Percentiles rank a stretch among this genome's conserved stretches.
These are phyloP conservation scores for Pythium folliculosum DNA, from an alignment of 352 stramenopile genomes.

Conservation along the genomic window DNA sequence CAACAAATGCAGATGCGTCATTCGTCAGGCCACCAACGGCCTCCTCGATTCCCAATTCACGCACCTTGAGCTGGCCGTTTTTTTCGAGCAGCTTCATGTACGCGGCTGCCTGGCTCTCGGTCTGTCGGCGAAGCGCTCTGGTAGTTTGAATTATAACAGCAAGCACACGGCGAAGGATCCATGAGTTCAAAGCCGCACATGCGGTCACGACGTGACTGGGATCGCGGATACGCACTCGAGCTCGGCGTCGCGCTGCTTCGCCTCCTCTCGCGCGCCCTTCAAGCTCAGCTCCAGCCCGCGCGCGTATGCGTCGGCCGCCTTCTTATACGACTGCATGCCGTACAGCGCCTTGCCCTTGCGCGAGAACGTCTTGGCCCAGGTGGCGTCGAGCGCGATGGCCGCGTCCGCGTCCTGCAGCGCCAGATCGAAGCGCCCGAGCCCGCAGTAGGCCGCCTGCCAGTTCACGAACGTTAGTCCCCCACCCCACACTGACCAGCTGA, in stretches of 20 bases:
- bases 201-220: background rate
- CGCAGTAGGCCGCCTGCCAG: slow-evolving; percentile 64
- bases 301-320: slow-evolving; percentile 73
- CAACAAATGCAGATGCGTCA: too few relatives aligned
- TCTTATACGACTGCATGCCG: slow-evolving; percentile 59
- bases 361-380: slow-evolving; percentile 59
- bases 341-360: slow-evolving; percentile 83
- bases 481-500: too few relatives aligned
- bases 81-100: slow-evolving; percentile 79
- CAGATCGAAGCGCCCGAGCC: slow-evolving; percentile 48
- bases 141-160: too few relatives aligned
- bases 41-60: background rate
- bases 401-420: slow-evolving; percentile 58
- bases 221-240: slow-evolving; percentile 67
- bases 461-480: too few relatives aligned
- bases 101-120: slow-evolving; percentile 62
- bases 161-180: too few relatives aligned
- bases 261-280: slow-evolving; percentile 62
- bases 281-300: slow-evolving; percentile 72
- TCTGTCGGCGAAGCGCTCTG: slow-evolving; percentile 70
- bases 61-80: slow-evolving; percentile 72
- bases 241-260: slow-evolving; percentile 68
- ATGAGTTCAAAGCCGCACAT: background rate
- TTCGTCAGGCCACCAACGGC: too few relatives aligned
- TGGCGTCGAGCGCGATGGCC: slow-evolving; percentile 62